Evolutionary conservation across 805 yeast species (phyloP).

Genomic region (Candida anglica): DNA sequence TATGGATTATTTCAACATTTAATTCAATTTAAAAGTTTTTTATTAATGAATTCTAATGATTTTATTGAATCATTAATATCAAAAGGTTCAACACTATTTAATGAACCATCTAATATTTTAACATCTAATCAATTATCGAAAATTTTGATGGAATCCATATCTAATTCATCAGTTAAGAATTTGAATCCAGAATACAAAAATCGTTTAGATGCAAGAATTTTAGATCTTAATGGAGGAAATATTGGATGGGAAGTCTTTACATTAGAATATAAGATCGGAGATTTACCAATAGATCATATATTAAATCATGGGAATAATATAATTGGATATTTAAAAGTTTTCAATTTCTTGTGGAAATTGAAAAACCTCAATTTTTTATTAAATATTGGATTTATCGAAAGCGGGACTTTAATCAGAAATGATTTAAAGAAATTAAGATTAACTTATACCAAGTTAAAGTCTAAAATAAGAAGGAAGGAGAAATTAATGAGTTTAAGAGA

Average conservation of each 20-base stretch:
- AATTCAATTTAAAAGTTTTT: constrained; percentile 56
- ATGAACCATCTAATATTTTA: constrained; percentile 58
- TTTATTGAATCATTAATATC: constrained; percentile 64
- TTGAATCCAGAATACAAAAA: constrained; percentile 36
- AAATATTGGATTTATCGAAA: constrained; percentile 26
- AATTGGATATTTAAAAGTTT: constrained; percentile 69
- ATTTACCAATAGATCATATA: constrained; percentile 48
- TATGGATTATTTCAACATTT: constrained; percentile 51
- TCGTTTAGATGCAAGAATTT: constrained; percentile 76
- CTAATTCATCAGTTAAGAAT: constrained; percentile 46
- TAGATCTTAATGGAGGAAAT: constrained; percentile 68
- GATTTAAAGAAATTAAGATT: constrained; percentile 17
- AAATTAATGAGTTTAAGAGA: constrained; percentile 41
- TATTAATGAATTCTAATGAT: constrained; percentile 77
- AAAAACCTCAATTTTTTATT: constrained; percentile 57
- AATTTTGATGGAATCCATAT: constrained; percentile 61
- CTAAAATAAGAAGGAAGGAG: neutral
- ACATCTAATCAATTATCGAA: constrained; percentile 64
- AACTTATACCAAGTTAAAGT: constrained; percentile 10
- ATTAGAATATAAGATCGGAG: constrained; percentile 62
- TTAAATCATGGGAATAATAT: constrained; percentile 20
- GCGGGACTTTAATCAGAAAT: constrained; percentile 19
- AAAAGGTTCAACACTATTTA: constrained; percentile 51
- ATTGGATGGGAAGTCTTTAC: constrained; percentile 94
- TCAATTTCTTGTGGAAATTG: constrained; percentile 81